Conservation (phyloP, 495 filamentous ascomycete genomes). For the Annulohypoxylon bovei region DNA sequence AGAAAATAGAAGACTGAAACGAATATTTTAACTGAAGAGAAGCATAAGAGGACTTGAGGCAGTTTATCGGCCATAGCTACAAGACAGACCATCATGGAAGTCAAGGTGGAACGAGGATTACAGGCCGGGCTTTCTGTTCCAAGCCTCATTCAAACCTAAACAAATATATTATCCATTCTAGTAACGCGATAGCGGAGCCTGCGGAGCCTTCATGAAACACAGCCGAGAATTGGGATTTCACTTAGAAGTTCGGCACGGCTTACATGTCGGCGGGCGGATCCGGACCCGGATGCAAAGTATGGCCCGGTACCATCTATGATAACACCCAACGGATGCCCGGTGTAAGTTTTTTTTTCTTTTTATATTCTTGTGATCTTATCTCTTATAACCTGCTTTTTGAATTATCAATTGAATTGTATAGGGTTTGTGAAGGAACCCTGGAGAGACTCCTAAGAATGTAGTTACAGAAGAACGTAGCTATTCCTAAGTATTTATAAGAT, state of each 20-base stretch:
- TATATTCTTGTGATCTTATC: neutral
- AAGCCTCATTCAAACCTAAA: neutral
- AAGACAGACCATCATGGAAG: neutral
- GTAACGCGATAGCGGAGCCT: neutral
- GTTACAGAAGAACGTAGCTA: neutral
- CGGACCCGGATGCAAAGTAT: neutral
- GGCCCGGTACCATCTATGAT: neutral
- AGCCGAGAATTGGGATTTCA: neutral
- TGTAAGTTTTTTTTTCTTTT: neutral
- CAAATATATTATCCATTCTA: neutral
- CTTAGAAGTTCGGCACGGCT: neutral
- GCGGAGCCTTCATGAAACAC: neutral
- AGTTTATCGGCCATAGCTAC: neutral
- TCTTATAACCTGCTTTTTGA: neutral
- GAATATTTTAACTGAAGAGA: neutral
- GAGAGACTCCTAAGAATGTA: neutral
- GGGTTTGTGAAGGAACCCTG: too few species aligned
- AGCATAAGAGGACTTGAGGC: neutral
- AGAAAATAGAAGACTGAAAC: neutral
- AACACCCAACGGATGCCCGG: neutral
- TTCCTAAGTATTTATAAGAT: neutral
- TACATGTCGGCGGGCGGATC: constrained; percentile 8
- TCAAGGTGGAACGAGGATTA: neutral
- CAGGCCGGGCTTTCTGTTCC: neutral
- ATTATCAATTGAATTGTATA: neutral